Conservation (phyloP, 805 yeast species). For the Sungouiella blattae region DNA sequence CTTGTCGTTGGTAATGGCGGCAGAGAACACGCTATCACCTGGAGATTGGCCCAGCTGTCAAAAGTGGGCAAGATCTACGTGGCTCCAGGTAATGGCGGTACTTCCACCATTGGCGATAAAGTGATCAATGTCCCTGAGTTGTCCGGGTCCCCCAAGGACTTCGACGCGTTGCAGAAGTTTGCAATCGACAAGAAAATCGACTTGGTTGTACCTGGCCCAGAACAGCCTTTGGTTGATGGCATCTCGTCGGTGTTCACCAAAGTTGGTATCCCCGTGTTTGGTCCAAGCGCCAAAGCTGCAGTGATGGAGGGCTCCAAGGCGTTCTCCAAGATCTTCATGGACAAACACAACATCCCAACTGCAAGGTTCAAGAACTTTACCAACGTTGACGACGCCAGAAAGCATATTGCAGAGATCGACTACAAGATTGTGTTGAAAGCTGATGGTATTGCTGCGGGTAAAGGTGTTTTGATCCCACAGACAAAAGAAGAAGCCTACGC, state of each 20-base stretch:
- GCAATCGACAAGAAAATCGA: slow-evolving; percentile 64
- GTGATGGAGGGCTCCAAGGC: slow-evolving; percentile 96
- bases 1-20: slow-evolving; percentile 97
- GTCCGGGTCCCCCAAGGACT: slow-evolving; percentile 63
- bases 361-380: slow-evolving; percentile 86
- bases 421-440: slow-evolving; percentile 91
- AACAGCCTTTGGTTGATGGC: slow-evolving; percentile 96
- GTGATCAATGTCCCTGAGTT: slow-evolving; percentile 65
- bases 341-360: slow-evolving; percentile 87
- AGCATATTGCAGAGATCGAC: slow-evolving; percentile 60
- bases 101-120: slow-evolving; percentile 49
- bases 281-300: slow-evolving; percentile 92
- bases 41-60: slow-evolving; percentile 82
- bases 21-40: slow-evolving; percentile 94
- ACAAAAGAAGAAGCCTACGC: slow-evolving; percentile 77
- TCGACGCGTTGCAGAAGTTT: slow-evolving; percentile 65
- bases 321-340: slow-evolving; percentile 91
- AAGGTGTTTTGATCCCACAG: slow-evolving; percentile 93
- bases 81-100: slow-evolving; percentile 98
- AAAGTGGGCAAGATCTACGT: slow-evolving; percentile 72
- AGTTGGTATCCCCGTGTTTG: slow-evolving; percentile 93
- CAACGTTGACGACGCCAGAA: slow-evolving; percentile 68
- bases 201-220: slow-evolving; percentile 97
- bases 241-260: slow-evolving; percentile 66
- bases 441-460: slow-evolving; percentile 97